phyloP scores from a whole-genome alignment of 1,284 basidiomycete genomes.

The Sphaerobolus stellatus region DNA sequence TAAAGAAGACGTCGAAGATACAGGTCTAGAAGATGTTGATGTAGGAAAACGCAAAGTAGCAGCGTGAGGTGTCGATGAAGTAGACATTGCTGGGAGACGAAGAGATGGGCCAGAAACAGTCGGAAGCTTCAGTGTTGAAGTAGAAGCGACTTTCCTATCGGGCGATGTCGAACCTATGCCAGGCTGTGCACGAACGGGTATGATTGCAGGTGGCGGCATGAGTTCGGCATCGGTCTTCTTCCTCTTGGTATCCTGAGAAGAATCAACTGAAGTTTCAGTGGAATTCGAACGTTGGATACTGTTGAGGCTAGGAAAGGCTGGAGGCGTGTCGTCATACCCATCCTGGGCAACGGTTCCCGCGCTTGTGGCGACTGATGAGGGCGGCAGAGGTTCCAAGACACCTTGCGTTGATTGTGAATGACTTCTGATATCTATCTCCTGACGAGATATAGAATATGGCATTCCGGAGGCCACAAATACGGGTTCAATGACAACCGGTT shows the following conservation, averaged over 20 bases:
- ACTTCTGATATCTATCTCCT: too few species aligned
- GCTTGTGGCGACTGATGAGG: too few species aligned
- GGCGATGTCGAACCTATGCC: slow-evolving; percentile 19
- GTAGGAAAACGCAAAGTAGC: slow-evolving; percentile 18
- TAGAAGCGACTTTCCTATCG: slow-evolving; percentile 21
- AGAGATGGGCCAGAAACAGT: slow-evolving; percentile 40
- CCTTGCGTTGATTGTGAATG: too few species aligned
- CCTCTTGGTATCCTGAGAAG: slow-evolving; percentile 31
- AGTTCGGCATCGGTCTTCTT: slow-evolving; percentile 49
- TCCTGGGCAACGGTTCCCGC: too few species aligned
- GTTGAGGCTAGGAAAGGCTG: slow-evolving; percentile 78
- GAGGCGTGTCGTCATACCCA: slow-evolving; percentile 66
- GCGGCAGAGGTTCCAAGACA: too few species aligned
- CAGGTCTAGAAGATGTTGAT: slow-evolving; percentile 36
- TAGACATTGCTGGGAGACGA: background rate
- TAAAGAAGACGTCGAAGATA: slow-evolving; percentile 36
- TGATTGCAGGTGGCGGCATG: slow-evolving; percentile 69
- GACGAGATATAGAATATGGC: too few species aligned
- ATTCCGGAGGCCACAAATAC: too few species aligned
- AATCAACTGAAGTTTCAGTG: slow-evolving; percentile 4
- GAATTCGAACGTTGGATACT: slow-evolving; percentile 72
- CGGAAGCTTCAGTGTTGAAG: background rate
- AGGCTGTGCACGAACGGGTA: slow-evolving; percentile 45
- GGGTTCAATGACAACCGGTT: too few species aligned
- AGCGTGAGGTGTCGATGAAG: background rate